These are phyloP conservation scores for Populus trichocarpa DNA, from an alignment of 441 rosid species.

Conservation along the genomic window DNA sequence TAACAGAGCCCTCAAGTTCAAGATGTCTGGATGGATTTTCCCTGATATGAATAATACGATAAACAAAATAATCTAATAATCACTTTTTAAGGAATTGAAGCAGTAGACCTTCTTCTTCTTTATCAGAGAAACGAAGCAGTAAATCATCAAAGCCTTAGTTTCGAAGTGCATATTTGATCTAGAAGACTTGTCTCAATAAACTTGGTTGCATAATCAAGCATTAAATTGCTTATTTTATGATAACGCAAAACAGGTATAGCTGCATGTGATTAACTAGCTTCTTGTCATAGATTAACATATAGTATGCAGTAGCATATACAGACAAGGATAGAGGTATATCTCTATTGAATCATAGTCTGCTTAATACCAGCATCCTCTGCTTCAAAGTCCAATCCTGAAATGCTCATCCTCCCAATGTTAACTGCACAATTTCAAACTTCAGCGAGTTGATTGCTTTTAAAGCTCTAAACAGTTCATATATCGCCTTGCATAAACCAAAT, in stretches of 20 bases:
- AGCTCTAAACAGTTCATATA: neutral
- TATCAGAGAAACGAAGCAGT: neutral
- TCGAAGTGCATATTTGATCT: neutral
- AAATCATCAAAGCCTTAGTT: neutral
- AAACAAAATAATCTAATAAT: neutral
- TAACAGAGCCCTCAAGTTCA: neutral
- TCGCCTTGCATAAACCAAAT: neutral
- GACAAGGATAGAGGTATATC: neutral
- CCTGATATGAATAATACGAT: neutral
- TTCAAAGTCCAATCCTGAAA: constrained; percentile 60
- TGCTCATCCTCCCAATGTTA: constrained; percentile 76
- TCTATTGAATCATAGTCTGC: constrained; percentile 7
- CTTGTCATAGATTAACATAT: neutral
- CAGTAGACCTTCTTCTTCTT: neutral
- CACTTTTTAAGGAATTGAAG: neutral
- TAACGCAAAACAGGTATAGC: neutral
- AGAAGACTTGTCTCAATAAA: neutral
- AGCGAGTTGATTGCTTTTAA: neutral
- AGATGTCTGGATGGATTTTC: neutral
- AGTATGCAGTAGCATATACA: neutral
- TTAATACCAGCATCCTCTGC: constrained; percentile 27
- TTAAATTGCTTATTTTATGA: too few relatives aligned
- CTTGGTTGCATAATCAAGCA: neutral
- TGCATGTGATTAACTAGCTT: neutral
- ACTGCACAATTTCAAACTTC: constrained; percentile 44